Percentiles rank a stretch among this genome's conserved stretches.
phyloP scores from a whole-genome alignment of 2,329 filamentous ascomycete genomes.

The Cladorrhinum sp. region DNA sequence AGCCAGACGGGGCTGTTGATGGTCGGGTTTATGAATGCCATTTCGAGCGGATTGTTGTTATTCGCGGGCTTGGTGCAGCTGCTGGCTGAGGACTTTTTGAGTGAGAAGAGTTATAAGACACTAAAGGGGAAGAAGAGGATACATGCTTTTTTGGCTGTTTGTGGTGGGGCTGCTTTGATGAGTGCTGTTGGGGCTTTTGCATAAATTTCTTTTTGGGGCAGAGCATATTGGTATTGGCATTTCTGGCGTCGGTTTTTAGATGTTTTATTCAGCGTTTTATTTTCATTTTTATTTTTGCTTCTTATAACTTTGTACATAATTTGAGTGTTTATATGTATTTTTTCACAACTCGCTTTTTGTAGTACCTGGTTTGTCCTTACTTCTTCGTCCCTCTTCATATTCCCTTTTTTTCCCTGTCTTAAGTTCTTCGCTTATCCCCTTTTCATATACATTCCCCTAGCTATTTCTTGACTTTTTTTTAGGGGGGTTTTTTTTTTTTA shows the following conservation, averaged over 20 bases:
- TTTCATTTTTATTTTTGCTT: neutral
- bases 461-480: too few species aligned
- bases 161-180: slow-evolving; percentile 65
- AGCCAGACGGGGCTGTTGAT: slow-evolving; percentile 74
- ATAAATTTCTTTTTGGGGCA: slow-evolving; percentile 35
- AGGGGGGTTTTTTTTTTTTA: too few species aligned
- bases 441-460: neutral
- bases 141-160: slow-evolving; percentile 61
- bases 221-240: too few species aligned
- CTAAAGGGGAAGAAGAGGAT: slow-evolving; percentile 60
- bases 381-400: too few species aligned
- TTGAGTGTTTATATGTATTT: too few species aligned
- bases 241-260: neutral
- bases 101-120: slow-evolving; percentile 68
- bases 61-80: slow-evolving; percentile 84
- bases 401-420: too few species aligned
- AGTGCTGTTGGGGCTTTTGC: slow-evolving; percentile 71
- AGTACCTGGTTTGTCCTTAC: too few species aligned
- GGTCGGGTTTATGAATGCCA: slow-evolving; percentile 84
- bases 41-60: slow-evolving; percentile 74
- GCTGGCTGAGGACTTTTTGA: slow-evolving; percentile 78
- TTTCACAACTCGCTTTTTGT: too few species aligned
- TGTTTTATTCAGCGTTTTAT: too few species aligned
- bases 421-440: too few species aligned
- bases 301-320: neutral